Base-by-base conservation (phyloP, 306 rosid genomes). In the Quercus berberidifolia region DNA sequence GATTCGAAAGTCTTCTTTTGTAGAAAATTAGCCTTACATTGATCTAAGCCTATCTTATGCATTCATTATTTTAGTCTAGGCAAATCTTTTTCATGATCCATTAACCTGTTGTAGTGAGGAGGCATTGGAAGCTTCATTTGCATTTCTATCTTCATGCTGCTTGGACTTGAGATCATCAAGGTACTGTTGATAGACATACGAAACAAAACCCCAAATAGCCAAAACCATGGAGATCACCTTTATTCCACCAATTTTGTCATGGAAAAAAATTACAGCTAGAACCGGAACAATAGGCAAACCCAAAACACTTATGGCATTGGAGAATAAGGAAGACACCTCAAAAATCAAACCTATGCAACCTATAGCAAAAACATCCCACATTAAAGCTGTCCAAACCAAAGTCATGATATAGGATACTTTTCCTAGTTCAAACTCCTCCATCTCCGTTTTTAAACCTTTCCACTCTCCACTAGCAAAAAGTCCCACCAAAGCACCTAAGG, bases 271-370 rank as follows among this genome's bases (percentile, higher is more conserved):
- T 0, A 2, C 30, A 28, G 3, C 30, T 28, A 28, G 30, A 28
- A 28, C 30, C 0, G 3, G 30, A 2, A 28, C 30, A 3, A 28
- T 28, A 28, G 30, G 30, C 30, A 28, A 28, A 28, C 30, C 30
- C 30, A 28, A 28, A 28, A 28, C 30, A 28, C 30, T 79, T 2
- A 28, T 28, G 30, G 30, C 30, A 28, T 28, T 28, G 26, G 92
- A 84, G 74, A 90, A 90, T 43, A 90, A 82, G 1, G 94, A 72
- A 33, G 94, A 88, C 2, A 87, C 88, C 69, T 90, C 90, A 52
- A 86, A 63, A 13, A 90, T 80, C 70, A 90, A 72, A 20, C 93
- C 93, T 14, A 90, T 13, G 0, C 33, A 5, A 0, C 90, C 94
- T n/a, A 90, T 5, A 8, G 73, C 0, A 18, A 68, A 84, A 13